Evolutionary conservation across 768 basidiomycete genomes (phyloP), one percentile per base, ranked within the genome.

Genomic region (Asterophora parasitica): DNA sequence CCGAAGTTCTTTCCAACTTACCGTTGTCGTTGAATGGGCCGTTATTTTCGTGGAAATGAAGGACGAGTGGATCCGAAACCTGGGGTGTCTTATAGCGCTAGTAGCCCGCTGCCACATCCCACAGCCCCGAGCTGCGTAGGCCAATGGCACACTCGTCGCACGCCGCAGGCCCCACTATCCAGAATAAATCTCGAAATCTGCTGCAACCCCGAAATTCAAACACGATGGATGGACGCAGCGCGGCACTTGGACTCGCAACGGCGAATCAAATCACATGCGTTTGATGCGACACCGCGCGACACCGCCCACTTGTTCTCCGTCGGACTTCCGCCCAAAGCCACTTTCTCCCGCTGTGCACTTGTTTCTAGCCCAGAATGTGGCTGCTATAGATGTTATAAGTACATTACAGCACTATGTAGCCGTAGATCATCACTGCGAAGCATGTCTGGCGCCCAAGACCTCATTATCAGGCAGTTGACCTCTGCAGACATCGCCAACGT

Each of bases 401-500:
- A 48, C 19, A 33, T 35, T 30, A 17, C 12, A 26, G 15, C 8
- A 20, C 19, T 28, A 23, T 33, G 16, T 23, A 34, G 30, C 50
- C 42, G 43, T 41, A 20, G 19, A 39, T 20, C 37, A 8, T 49
- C 41, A 19, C 46, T 56, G 54, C 41, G 53, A 23, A 23, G 23
- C 23, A 23, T 23, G 23, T 23, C 23, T 20, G 13, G 48, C 44
- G 39, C 31, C 13, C 19, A 42, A 49, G 60, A 66, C 43, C 45
- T 72, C 44, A 35, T 61, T 38, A 52, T 73, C 35, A 62, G 61
- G 31, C 64, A 68, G 4, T 55, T 74, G 48, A 63, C 64, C 12
- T 65, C 68, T 10, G 40, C 59, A 37, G 70, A 73, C 47, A 56
- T 75, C 17, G 56, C 62, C 4, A 56, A 54, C 16, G 58, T 73